Evolutionary conservation across 2,329 filamentous ascomycete species (phyloP).

Genomic region (Elsinoe fawcettii): DNA sequence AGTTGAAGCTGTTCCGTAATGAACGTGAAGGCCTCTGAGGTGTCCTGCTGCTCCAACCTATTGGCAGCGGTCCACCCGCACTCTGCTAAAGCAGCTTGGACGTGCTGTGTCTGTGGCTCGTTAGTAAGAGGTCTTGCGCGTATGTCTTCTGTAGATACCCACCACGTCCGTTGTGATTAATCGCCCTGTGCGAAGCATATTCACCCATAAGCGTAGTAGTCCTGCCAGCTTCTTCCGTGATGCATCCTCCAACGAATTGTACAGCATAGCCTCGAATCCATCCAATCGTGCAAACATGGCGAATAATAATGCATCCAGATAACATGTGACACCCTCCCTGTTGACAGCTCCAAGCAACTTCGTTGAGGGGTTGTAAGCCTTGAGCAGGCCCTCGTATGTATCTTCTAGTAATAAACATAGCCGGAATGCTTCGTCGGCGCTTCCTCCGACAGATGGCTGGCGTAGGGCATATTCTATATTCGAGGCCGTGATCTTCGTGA

Average conservation of each 20-base stretch:
- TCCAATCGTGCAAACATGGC: slow-evolving; percentile 90
- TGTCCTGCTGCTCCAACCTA: slow-evolving; percentile 77
- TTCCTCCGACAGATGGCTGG: slow-evolving; percentile 57
- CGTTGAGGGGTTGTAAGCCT: slow-evolving; percentile 62
- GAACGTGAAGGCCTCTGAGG: slow-evolving; percentile 90
- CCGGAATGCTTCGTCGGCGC: slow-evolving; percentile 66
- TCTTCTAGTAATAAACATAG: slow-evolving; percentile 72
- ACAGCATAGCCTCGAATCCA: slow-evolving; percentile 88
- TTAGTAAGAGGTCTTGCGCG: background rate
- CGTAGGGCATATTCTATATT: slow-evolving; percentile 57
- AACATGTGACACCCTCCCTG: slow-evolving; percentile 81
- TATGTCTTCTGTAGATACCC: slow-evolving; percentile 25
- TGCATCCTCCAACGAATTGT: slow-evolving; percentile 67
- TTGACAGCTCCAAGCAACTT: slow-evolving; percentile 81
- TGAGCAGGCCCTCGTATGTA: slow-evolving; percentile 70
- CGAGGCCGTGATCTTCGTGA: slow-evolving; percentile 49
- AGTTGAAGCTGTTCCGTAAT: slow-evolving; percentile 84
- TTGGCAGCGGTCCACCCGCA: slow-evolving; percentile 85
- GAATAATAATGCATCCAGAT: slow-evolving; percentile 82
- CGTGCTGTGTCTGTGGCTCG: slow-evolving; percentile 59
- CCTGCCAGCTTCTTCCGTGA: slow-evolving; percentile 65
- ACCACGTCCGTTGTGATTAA: slow-evolving; percentile 81
- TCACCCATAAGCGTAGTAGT: slow-evolving; percentile 82
- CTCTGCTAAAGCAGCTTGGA: slow-evolving; percentile 73
- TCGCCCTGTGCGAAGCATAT: slow-evolving; percentile 76